Conservation (phyloP, 331 rosid species). For the Pyrus hybrid region DNA sequence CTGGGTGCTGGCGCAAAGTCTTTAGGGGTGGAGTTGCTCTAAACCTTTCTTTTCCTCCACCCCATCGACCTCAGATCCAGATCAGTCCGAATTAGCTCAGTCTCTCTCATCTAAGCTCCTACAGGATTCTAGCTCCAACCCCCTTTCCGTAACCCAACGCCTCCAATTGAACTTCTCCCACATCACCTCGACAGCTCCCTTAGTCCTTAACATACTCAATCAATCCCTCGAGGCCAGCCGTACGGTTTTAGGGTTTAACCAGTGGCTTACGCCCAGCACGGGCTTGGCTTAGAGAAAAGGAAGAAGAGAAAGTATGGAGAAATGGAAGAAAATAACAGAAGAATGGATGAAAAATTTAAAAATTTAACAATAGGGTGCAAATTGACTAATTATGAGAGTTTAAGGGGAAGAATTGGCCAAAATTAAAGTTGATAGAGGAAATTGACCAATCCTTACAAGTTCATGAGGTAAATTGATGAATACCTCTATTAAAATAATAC, state of each 20-base stretch:
- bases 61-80: conserved; percentile 8
- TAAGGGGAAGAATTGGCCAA: too few relatives aligned
- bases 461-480: too few relatives aligned
- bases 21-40: not conserved
- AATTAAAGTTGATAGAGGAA: too few relatives aligned
- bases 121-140: conserved; percentile 31
- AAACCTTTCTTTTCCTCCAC: conserved; percentile 26
- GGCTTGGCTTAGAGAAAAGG: too few relatives aligned
- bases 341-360: too few relatives aligned
- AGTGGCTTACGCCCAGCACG: conserved; percentile 30
- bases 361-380: too few relatives aligned
- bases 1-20: too few relatives aligned
- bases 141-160: conserved; percentile 41
- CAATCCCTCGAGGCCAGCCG: conserved; percentile 64
- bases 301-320: too few relatives aligned
- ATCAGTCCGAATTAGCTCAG: conserved; percentile 24
- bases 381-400: too few relatives aligned
- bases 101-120: conserved; percentile 55
- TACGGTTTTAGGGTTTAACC: conserved; percentile 45
- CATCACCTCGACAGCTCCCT: conserved; percentile 37
- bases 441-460: too few relatives aligned
- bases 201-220: conserved; percentile 45
- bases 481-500: too few relatives aligned
- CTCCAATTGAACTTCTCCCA: conserved; percentile 61
- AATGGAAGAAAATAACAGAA: too few relatives aligned